phyloP scores from a whole-genome alignment of 331 rosid genomes.

The Arachis monticola region DNA sequence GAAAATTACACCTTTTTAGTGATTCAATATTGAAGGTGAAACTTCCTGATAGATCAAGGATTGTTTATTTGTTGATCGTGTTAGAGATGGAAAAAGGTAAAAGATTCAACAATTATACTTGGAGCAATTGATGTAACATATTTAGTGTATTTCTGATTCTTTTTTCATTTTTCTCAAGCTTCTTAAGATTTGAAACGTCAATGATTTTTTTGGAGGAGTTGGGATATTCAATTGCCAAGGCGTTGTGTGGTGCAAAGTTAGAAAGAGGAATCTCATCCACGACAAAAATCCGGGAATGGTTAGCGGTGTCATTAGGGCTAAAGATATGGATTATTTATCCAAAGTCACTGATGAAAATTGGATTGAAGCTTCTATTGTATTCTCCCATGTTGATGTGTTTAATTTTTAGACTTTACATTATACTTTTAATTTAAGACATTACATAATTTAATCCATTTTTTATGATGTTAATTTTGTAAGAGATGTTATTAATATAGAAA shows the following conservation, averaged over 20 bases:
- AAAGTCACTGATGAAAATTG: constrained; percentile 62
- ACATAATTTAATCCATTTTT: not conserved
- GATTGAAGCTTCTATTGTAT: constrained; percentile 68
- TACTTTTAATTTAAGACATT: no score
- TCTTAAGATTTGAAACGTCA: constrained; percentile 86
- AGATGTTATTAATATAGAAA: constrained; percentile 62
- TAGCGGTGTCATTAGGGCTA: constrained; percentile 70
- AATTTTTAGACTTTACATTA: constrained; percentile 4
- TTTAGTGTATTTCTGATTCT: not conserved
- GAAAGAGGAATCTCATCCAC: constrained; percentile 77
- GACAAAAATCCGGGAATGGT: constrained; percentile 61
- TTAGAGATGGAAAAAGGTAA: constrained; percentile 91
- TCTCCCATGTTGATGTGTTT: constrained; percentile 73
- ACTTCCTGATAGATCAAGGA: constrained; percentile 96
- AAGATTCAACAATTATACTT: constrained; percentile 23
- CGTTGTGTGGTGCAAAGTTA: constrained; percentile 91
- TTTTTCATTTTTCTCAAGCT: constrained; percentile 53
- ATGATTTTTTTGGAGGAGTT: constrained; percentile 70
- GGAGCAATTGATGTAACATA: not conserved
- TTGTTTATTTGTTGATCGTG: constrained; percentile 89
- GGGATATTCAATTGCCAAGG: constrained; percentile 75
- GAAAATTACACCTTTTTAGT: constrained; percentile 84
- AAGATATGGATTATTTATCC: constrained; percentile 68
- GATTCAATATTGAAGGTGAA: constrained; percentile 87
- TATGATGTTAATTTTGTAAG: constrained; percentile 54